These are phyloP conservation scores for Boletus patriciae DNA, from an alignment of 768 basidiomycete species.

Conservation along the genomic window DNA sequence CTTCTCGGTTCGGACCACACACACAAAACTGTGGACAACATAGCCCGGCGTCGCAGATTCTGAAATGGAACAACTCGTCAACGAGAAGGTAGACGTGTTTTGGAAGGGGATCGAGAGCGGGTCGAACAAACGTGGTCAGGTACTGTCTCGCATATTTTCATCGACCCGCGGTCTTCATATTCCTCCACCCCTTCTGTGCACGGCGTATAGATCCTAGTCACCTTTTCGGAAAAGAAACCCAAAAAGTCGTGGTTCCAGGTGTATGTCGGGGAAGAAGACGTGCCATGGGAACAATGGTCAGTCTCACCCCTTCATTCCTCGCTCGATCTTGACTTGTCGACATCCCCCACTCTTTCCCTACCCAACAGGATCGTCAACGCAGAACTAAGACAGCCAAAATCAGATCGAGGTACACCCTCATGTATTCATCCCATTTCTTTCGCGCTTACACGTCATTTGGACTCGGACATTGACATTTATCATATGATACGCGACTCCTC, in stretches of 20 bases:
- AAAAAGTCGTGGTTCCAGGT: conserved; percentile 80
- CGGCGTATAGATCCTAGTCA: conserved; percentile 54
- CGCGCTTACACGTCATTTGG: background rate
- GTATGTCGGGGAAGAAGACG: conserved; percentile 73
- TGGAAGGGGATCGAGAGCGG: conserved; percentile 74
- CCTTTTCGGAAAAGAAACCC: conserved; percentile 72
- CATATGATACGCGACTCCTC: background rate
- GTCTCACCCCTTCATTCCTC: conserved; percentile 11
- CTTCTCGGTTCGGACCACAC: background rate
- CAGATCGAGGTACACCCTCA: conserved; percentile 51
- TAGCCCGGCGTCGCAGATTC: conserved; percentile 79
- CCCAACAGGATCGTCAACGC: conserved; percentile 70
- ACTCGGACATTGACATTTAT: background rate
- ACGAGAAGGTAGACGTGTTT: conserved; percentile 74
- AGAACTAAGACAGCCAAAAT: conserved; percentile 70
- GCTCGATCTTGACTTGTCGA: background rate
- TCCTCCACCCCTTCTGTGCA: background rate
- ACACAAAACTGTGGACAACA: background rate
- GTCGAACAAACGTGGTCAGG: conserved; percentile 67
- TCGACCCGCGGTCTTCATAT: background rate
- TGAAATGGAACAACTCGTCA: conserved; percentile 67
- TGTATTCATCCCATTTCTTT: background rate
- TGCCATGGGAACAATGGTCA: conserved; percentile 87
- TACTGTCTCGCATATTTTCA: conserved; percentile 20
- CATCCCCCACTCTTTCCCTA: too few species aligned